Evolutionary conservation across 1,139 yeast species (phyloP).

Genomic region (Yamadazyma spencermartinsiae): DNA sequence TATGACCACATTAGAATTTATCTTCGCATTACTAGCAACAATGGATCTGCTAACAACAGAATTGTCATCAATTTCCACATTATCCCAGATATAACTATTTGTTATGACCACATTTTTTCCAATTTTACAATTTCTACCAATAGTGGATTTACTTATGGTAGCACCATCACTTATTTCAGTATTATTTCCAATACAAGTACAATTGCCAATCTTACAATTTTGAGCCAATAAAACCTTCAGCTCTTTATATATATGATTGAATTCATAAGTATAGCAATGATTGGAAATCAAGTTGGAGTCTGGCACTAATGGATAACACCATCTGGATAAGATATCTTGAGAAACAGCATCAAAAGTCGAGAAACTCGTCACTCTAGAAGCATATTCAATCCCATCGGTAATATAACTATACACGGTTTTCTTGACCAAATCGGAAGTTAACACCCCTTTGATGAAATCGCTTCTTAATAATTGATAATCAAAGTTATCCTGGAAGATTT

Average conservation of each 20-base stretch:
- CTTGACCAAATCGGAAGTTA: conserved; percentile 85
- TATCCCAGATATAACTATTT: conserved; percentile 87
- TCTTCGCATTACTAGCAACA: conserved; percentile 60
- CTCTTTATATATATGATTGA: conserved; percentile 85
- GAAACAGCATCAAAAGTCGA: conserved; percentile 89
- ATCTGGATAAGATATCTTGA: conserved; percentile 87
- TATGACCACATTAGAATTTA: conserved; percentile 53
- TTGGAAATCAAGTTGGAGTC: conserved; percentile 74
- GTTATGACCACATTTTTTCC: conserved; percentile 72
- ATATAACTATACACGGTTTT: conserved; percentile 90
- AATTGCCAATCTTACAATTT: conserved; percentile 76
- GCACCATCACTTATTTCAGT: conserved; percentile 66
- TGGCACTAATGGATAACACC: conserved; percentile 90
- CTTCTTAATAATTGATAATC: conserved; percentile 85
- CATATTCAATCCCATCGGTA: conserved; percentile 68
- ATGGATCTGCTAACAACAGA: conserved; percentile 60
- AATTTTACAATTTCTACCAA: conserved; percentile 83
- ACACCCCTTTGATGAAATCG: conserved; percentile 88
- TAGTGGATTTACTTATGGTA: conserved; percentile 60
- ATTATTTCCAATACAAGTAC: conserved; percentile 76
- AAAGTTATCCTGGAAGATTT: conserved; percentile 91
- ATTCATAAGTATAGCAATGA: conserved; percentile 75
- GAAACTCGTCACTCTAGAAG: conserved; percentile 93
- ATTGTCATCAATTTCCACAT: conserved; percentile 68
- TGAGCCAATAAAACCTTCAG: conserved; percentile 84